A percentile compares a stretch with the other conserved stretches of the same genome.
Evolutionary conservation across 2,329 filamentous ascomycete species (phyloP).

Genomic region (Metarhizium anisopliae): DNA sequence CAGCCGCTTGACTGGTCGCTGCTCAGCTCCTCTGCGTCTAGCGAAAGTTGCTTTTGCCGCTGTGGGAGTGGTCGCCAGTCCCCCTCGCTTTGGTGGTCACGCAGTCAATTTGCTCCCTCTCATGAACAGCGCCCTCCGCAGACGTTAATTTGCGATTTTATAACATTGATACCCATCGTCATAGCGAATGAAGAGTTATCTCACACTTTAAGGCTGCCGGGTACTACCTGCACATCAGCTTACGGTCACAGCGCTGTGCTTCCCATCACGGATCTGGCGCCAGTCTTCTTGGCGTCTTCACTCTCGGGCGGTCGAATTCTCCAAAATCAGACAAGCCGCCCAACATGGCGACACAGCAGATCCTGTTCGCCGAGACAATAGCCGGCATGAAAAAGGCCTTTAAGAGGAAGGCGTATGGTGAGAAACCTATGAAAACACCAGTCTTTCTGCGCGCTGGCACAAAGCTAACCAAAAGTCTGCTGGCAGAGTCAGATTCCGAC

Average conservation of each 20-base stretch:
- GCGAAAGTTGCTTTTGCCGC: not conserved
- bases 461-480: constrained; percentile 12
- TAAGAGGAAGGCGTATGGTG: constrained; percentile 55
- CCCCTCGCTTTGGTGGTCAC: constrained; percentile 3
- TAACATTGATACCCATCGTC: not conserved
- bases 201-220: not conserved
- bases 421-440: constrained; percentile 6
- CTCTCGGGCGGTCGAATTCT: not conserved
- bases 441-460: constrained; percentile 2
- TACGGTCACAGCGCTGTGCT: not conserved
- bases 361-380: constrained; percentile 58
- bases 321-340: not conserved
- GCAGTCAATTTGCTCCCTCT: not conserved
- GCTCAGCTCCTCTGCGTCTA: not conserved
- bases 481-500: constrained; percentile 68
- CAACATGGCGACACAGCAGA: constrained; percentile 43
- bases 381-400: constrained; percentile 59
- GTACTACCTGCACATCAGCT: not conserved
- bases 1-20: not conserved
- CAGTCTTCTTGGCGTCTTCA: not conserved
- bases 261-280: not conserved
- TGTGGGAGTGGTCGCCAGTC: not conserved
- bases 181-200: not conserved
- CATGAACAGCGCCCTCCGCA: not conserved
- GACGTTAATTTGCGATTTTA: not conserved